These are phyloP conservation scores for Starmerella asiatica DNA, from an alignment of 805 yeast species.

Conservation along the genomic window DNA sequence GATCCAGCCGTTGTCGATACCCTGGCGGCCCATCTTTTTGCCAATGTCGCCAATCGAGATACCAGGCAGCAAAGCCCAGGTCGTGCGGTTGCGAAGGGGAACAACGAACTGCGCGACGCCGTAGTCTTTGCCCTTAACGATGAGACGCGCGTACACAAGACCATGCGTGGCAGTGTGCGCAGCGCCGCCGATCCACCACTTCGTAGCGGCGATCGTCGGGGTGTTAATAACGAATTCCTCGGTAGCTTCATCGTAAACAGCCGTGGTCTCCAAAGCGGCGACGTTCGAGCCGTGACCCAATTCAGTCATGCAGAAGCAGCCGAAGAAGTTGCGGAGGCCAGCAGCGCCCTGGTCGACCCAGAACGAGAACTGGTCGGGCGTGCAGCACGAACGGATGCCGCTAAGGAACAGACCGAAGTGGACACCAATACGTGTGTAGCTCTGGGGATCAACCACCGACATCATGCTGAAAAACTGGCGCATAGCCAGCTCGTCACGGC, in stretches of 20 bases:
- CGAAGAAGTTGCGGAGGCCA: constrained; percentile 36
- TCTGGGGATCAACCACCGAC: constrained; percentile 49
- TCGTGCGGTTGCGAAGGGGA: constrained; percentile 61
- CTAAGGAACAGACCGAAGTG: constrained; percentile 74
- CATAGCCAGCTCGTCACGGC: constrained; percentile 23
- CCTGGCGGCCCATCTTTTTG: constrained; percentile 90
- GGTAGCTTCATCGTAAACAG: constrained; percentile 51
- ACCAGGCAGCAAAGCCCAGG: constrained; percentile 63
- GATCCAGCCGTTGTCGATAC: constrained; percentile 94
- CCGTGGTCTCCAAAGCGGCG: constrained; percentile 86
- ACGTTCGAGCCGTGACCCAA: constrained; percentile 89
- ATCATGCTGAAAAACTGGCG: constrained; percentile 21
- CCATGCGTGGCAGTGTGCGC: constrained; percentile 88
- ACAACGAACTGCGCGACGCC: constrained; percentile 90
- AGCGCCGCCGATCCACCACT: constrained; percentile 99
- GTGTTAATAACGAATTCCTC: constrained; percentile 69
- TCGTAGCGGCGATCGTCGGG: constrained; percentile 84
- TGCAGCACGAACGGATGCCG: constrained; percentile 77
- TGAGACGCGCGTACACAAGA: constrained; percentile 70
- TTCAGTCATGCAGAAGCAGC: constrained; percentile 91
- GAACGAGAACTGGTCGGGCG: constrained; percentile 65
- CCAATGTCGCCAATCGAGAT: constrained; percentile 84
- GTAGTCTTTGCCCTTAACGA: constrained; percentile 70
- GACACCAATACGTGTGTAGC: constrained; percentile 73
- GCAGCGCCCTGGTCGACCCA: constrained; percentile 56